These are phyloP conservation scores for Aurantiochytrium sp. DNA, from an alignment of 108 stramenopile species.

Conservation along the genomic window DNA sequence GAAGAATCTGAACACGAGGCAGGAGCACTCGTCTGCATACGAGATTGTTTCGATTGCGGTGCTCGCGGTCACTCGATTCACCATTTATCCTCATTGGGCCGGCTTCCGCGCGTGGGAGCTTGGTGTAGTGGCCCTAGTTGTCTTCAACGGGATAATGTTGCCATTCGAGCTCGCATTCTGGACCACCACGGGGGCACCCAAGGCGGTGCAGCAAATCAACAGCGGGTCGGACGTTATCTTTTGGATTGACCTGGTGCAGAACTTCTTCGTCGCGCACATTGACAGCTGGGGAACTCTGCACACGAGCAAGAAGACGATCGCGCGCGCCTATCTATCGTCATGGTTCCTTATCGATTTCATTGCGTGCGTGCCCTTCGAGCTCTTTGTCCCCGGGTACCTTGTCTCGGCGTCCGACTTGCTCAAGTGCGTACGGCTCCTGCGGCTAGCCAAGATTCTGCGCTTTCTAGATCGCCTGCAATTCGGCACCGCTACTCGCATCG, in stretches of 20 bases:
- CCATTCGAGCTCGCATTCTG: background rate
- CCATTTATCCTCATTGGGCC: background rate
- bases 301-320: background rate
- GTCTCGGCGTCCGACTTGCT: background rate
- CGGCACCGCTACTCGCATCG: background rate
- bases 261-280: background rate
- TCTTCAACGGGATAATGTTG: background rate
- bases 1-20: no score
- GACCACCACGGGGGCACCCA: background rate
- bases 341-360: background rate
- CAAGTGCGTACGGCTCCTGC: background rate
- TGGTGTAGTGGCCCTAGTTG: background rate
- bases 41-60: background rate
- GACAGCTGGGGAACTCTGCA: background rate
- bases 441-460: background rate
- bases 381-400: background rate
- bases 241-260: background rate
- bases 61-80: background rate
- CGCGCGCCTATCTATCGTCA: background rate
- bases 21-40: no score
- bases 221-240: background rate
- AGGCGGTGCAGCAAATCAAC: background rate
- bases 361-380: background rate
- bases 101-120: background rate
- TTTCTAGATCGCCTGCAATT: background rate